Evolutionary conservation across 1,284 basidiomycete species (phyloP).

Genomic region (Microbotryum intermedium): DNA sequence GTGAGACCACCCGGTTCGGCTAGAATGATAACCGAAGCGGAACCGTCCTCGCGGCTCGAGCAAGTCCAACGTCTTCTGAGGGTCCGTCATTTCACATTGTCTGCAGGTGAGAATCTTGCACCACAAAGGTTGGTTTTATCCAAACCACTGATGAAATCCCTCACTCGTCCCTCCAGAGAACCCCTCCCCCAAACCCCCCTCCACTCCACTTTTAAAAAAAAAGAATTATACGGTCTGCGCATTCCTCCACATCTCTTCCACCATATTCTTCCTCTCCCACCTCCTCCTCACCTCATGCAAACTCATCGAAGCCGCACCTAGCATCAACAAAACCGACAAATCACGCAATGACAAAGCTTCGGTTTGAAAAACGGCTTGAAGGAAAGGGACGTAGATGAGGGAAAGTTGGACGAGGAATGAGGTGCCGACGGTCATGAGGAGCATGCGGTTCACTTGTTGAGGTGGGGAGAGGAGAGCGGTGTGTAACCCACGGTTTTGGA

Average conservation of each 20-base stretch:
- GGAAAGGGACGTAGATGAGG: conserved; percentile 79
- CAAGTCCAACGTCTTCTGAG: no score
- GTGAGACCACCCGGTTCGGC: no score
- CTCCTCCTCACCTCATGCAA: conserved; percentile 71
- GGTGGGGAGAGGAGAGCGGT: conserved; percentile 42
- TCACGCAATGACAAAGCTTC: conserved; percentile 63
- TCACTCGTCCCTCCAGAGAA: no score
- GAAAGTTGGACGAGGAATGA: conserved; percentile 75
- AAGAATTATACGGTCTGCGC: neutral
- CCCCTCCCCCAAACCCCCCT: no score
- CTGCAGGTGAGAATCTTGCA: no score
- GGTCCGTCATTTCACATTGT: no score
- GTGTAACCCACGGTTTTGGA: conserved; percentile 85
- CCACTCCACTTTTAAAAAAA: no score
- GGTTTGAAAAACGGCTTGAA: conserved; percentile 92
- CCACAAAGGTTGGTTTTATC: no score
- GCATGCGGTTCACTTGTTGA: conserved; percentile 75
- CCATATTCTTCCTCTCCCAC: conserved; percentile 55
- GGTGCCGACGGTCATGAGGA: conserved; percentile 72
- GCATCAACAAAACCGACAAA: conserved; percentile 58
- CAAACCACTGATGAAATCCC: no score
- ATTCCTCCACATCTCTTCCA: conserved; percentile 23
- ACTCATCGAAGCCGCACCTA: conserved; percentile 60
- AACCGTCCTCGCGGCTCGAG: no score
- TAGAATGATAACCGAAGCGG: no score